These are phyloP conservation scores for Chaetoscypha palmicola DNA, from an alignment of 2,329 filamentous ascomycete genomes.

Conservation along the genomic window DNA sequence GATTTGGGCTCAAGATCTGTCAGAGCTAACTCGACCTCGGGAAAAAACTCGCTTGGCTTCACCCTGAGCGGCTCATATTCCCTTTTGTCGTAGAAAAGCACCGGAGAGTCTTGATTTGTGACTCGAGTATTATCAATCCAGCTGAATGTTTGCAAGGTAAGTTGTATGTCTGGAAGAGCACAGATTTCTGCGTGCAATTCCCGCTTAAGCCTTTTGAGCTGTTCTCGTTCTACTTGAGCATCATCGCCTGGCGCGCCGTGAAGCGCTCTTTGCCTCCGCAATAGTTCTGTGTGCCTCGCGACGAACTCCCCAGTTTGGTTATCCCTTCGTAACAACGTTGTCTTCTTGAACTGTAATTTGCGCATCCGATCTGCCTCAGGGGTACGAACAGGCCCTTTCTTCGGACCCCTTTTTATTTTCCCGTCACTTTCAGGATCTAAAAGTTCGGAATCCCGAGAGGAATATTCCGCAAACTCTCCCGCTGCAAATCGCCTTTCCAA, in stretches of 20 bases:
- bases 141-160: slow-evolving; percentile 17
- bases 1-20: slow-evolving; percentile 60
- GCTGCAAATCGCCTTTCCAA: background rate
- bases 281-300: no score
- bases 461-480: no score
- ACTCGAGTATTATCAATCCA: slow-evolving; percentile 49
- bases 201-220: slow-evolving; percentile 15
- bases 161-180: slow-evolving; percentile 29
- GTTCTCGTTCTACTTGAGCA: slow-evolving; percentile 19
- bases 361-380: no score
- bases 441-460: no score
- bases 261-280: slow-evolving; percentile 5
- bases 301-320: no score
- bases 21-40: slow-evolving; percentile 48
- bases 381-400: no score
- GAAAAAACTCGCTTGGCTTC: slow-evolving; percentile 57
- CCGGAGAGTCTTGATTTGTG: slow-evolving; percentile 41
- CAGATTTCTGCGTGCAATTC: slow-evolving; percentile 19
- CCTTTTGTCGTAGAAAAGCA: slow-evolving; percentile 63
- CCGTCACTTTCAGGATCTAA: no score
- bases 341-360: no score
- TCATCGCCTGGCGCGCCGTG: background rate
- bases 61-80: slow-evolving; percentile 61
- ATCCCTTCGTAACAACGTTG: no score
- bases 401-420: no score